These are phyloP conservation scores for Capsicum pubescens DNA, from an alignment of 257 asterid species.

Conservation along the genomic window DNA sequence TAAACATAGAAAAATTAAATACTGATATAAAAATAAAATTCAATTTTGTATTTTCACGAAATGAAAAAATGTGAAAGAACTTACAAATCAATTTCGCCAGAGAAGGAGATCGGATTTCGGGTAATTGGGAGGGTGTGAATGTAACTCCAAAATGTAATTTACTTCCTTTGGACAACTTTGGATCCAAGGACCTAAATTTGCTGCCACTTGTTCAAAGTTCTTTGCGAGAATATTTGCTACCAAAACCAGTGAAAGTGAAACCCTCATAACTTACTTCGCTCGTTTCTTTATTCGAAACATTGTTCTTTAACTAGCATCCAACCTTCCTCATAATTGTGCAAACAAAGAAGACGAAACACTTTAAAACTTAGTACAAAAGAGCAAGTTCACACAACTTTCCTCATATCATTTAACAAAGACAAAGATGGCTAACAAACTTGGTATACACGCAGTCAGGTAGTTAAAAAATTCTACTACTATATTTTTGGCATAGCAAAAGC, in stretches of 20 bases:
- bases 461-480: not conserved
- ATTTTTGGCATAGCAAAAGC: not conserved
- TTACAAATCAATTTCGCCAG: not conserved
- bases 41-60: not conserved
- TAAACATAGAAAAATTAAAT: not conserved
- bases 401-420: not conserved
- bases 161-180: not conserved
- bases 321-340: not conserved
- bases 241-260: not conserved
- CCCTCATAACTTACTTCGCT: not conserved
- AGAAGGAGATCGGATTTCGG: not conserved
- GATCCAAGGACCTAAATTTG: not conserved
- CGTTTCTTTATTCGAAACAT: not conserved
- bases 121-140: not conserved
- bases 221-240: not conserved
- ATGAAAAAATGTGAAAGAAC: not conserved
- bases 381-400: not conserved
- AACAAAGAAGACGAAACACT: not conserved
- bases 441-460: not conserved
- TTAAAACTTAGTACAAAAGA: no score
- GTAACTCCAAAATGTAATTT: not conserved
- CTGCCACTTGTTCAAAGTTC: not conserved
- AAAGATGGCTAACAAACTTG: not conserved
- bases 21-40: not conserved
- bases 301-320: not conserved